A percentile compares a stretch with the other conserved stretches of the same genome.
phyloP scores from a whole-genome alignment of 208 protist species.

The Balamuthia mandrillaris region DNA sequence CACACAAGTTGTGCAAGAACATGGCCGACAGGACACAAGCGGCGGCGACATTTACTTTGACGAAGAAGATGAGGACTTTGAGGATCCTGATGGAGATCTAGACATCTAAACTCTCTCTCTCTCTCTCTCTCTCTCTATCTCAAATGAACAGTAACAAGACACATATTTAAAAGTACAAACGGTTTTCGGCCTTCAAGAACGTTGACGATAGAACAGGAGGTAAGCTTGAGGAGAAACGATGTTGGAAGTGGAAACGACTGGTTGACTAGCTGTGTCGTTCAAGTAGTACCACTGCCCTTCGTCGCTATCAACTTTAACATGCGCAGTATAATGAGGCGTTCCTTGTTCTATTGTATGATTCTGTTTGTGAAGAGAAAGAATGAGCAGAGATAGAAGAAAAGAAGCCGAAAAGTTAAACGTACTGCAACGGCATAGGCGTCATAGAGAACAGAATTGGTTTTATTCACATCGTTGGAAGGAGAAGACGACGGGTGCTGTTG shows the following conservation, averaged over 20 bases:
- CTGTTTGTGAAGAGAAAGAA: not conserved
- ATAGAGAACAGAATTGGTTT: not conserved
- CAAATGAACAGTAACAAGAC: too few relatives aligned
- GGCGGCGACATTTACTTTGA: too few relatives aligned
- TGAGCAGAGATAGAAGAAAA: not conserved
- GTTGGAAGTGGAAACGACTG: not conserved
- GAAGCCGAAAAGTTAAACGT: not conserved
- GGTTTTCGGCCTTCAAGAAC: too few relatives aligned
- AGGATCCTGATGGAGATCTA: too few relatives aligned
- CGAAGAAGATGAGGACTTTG: too few relatives aligned
- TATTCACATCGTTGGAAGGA: too few relatives aligned
- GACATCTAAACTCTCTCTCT: too few relatives aligned
- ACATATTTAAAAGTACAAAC: too few relatives aligned
- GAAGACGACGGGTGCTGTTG: slow-evolving; percentile 32
- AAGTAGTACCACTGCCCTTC: not conserved
- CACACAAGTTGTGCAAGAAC: too few relatives aligned
- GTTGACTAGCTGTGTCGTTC: not conserved
- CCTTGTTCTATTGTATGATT: slow-evolving; percentile 5
- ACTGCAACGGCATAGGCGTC: not conserved
- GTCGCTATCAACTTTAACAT: not conserved
- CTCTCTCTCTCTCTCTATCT: too few relatives aligned
- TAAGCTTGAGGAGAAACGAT: not conserved
- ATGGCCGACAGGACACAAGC: too few relatives aligned
- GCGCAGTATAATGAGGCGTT: slow-evolving; percentile 7
- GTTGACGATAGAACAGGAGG: not conserved